Evolutionary conservation across 805 yeast genomes (phyloP).

Genomic region (Clavispora asparagi): DNA sequence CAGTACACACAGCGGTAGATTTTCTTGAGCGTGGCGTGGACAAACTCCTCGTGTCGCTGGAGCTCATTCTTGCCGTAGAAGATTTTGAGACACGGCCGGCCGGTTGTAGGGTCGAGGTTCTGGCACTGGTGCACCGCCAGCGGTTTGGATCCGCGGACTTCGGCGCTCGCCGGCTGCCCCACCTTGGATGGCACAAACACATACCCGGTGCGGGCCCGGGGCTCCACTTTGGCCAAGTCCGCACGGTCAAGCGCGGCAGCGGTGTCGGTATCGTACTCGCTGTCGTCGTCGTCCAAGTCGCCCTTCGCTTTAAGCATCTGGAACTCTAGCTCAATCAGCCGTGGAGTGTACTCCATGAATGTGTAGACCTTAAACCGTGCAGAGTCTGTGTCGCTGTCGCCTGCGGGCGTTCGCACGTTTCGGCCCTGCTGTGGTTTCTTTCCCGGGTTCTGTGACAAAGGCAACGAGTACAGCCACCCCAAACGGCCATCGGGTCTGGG

Average conservation of each 20-base stretch:
- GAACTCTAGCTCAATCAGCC: slow-evolving; percentile 4
- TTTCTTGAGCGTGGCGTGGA: slow-evolving; percentile 40
- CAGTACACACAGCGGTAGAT: slow-evolving; percentile 39
- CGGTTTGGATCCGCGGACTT: not conserved
- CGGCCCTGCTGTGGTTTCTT: not conserved
- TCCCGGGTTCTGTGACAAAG: not conserved
- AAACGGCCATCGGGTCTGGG: not conserved
- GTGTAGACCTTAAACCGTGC: not conserved
- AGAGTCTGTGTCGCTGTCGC: not conserved
- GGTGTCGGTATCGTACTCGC: slow-evolving; percentile 8
- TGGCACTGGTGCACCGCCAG: slow-evolving; percentile 35
- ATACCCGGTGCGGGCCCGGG: not conserved
- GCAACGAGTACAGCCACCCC: not conserved
- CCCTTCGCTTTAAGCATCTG: not conserved
- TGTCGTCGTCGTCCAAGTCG: slow-evolving; percentile 7
- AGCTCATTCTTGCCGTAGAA: slow-evolving; percentile 42
- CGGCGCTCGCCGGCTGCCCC: not conserved
- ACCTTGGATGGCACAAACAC: slow-evolving; percentile 5
- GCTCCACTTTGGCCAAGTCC: not conserved
- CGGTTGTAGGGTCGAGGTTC: slow-evolving; percentile 28
- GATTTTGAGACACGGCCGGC: slow-evolving; percentile 31
- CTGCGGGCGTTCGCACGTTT: not conserved
- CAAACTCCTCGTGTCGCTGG: slow-evolving; percentile 41
- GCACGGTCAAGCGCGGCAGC: not conserved
- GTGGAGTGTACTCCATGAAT: slow-evolving; percentile 5